A percentile compares a stretch with the other conserved stretches of the same genome.
These are phyloP conservation scores for Thielaviopsis musarum DNA, from an alignment of 2,329 filamentous ascomycete species.

Conservation along the genomic window DNA sequence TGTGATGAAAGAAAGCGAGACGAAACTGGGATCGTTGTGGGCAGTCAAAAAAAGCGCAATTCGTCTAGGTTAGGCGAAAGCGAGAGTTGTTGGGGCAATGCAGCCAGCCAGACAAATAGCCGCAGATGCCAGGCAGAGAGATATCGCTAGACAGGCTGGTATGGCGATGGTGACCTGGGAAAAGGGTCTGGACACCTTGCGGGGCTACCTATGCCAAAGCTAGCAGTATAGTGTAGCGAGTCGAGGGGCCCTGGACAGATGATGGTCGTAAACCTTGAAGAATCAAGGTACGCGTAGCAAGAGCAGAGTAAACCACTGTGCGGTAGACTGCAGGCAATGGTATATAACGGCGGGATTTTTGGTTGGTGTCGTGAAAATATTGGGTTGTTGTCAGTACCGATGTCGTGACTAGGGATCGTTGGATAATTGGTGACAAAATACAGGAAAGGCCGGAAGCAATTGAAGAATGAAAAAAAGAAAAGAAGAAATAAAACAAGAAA, in stretches of 20 bases:
- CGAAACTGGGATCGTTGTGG: too few relatives aligned
- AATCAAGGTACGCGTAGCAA: not conserved
- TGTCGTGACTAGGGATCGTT: too few relatives aligned
- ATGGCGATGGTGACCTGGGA: not conserved
- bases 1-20: too few relatives aligned
- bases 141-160: not conserved
- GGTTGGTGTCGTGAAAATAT: too few relatives aligned
- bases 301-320: not conserved
- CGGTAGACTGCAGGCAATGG: too few relatives aligned
- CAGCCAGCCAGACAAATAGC: too few relatives aligned
- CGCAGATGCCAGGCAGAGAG: not conserved
- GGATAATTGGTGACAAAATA: not conserved
- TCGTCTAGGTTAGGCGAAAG: too few relatives aligned
- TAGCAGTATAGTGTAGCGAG: not conserved
- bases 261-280: not conserved
- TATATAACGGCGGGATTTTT: too few relatives aligned
- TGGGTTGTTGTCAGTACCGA: too few relatives aligned
- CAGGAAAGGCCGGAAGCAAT: not conserved
- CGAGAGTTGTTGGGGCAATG: too few relatives aligned
- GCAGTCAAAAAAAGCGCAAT: too few relatives aligned
- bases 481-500: not conserved
- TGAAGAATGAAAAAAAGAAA: not conserved
- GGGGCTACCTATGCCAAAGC: conserved; percentile 6
- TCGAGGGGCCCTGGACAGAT: not conserved
- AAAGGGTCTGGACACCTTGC: conserved; percentile 7